Base-by-base conservation (phyloP, 179 eudicot genomes). In the Patellifolia procumbens region DNA sequence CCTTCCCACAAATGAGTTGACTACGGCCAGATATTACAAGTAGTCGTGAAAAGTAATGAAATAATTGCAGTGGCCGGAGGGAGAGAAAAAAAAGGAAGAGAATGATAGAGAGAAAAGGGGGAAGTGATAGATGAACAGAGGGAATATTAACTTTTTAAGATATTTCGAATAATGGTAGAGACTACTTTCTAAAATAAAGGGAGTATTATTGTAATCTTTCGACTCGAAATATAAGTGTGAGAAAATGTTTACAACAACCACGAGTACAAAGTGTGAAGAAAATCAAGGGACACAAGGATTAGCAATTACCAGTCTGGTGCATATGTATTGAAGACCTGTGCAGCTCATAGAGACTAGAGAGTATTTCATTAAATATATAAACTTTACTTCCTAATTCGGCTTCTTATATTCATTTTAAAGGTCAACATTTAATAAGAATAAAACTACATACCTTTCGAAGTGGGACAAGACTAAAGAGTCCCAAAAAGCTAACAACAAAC, bases 401-500 rank as follows among this genome's bases (percentile, higher is more conserved):
- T 58, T 48, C 63, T 48, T 24, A 48, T 70, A 37, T 51, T n/a
- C 39, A 66, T 4, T 9, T 32, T 26, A 59, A 68, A 53, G 51
- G n/a, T 43, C 60, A 67, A 37, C 70, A 56, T 29, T 17, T 45
- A 52, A 19, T 70, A n/a, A 63, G 43, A 73, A 24, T 51, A 29
- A 56, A 35, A 46, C 77, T 28, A 78, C 53, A 35, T 87, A 94
- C 99, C 98, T 95, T 95, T 12, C 99, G 90, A 72, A 95, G 98
- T 28, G 99, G 97, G 76, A 90, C 97, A 63, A 95, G 97, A 81
- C 98, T 91, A 78, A 95, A 95, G 60, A 95, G 86, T 58, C 99
- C 99, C 73, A 95, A 88, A 80, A 95, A 95, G 84, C 98, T 93
- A 81, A 95, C 99, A 74, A 95, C 90, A 77, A 89, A 91, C 56